Percentiles rank a stretch among this genome's conserved stretches.
Conservation (phyloP, 305 asterid genomes). For the Plantago coronopus region DNA sequence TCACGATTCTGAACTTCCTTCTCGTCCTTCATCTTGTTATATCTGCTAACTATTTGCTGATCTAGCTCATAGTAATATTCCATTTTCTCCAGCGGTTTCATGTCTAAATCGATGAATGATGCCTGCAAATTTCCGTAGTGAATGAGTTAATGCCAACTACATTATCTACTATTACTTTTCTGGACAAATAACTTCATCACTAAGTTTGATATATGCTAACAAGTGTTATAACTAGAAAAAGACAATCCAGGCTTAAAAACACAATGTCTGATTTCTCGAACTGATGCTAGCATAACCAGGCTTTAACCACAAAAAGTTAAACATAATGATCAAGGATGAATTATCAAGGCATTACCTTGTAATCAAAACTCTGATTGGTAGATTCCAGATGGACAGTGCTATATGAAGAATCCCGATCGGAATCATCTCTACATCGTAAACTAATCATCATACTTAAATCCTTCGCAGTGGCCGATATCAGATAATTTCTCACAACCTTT, state of each 20-base stretch:
- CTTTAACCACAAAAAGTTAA: neutral
- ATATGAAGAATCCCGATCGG: constrained; percentile 40
- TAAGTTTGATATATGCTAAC: neutral
- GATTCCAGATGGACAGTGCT: constrained; percentile 49
- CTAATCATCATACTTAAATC: constrained; percentile 91
- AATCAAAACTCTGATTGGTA: constrained; percentile 65
- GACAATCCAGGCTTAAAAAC: neutral
- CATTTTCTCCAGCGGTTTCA: constrained; percentile 84
- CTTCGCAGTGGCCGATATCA: constrained; percentile 90
- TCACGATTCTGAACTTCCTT: constrained; percentile 28
- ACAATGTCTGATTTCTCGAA: neutral
- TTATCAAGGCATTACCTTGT: constrained; percentile 51
- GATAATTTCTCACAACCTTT: constrained; percentile 66
- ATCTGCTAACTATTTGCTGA: constrained; percentile 63
- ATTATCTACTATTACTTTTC: neutral
- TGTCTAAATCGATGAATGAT: constrained; percentile 86
- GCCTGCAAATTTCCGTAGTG: constrained; percentile 38
- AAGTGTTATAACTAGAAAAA: neutral
- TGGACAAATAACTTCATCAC: neutral
- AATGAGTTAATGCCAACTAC: constrained; percentile 21
- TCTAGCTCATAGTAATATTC: constrained; percentile 78
- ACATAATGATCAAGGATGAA: constrained; percentile 11
- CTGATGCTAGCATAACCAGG: neutral
- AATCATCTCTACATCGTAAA: constrained; percentile 47
- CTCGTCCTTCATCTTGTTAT: constrained; percentile 41